Conservation (phyloP, 2,329 filamentous ascomycete species). For the Botrytis fragariae region DNA sequence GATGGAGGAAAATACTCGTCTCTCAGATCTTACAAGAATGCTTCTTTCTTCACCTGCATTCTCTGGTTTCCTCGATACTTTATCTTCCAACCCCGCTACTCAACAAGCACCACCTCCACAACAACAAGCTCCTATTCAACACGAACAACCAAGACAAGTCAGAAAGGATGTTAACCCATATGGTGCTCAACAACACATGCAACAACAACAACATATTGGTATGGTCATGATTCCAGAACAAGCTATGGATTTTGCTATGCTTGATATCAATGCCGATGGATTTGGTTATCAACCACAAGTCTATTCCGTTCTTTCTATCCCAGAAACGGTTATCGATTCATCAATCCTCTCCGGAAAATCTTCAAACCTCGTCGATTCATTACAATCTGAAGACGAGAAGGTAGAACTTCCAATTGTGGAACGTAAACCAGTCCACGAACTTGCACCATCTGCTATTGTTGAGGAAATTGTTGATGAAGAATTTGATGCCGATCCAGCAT, state of each 20-base stretch:
- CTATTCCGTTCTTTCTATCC: conserved; percentile 68
- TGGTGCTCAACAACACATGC: conserved; percentile 49
- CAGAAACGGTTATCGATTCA: conserved; percentile 54
- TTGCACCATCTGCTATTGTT: conserved; percentile 24
- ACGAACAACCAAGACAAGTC: conserved; percentile 46
- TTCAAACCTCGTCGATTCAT: conserved; percentile 48
- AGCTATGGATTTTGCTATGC: conserved; percentile 69
- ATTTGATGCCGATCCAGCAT: conserved; percentile 62
- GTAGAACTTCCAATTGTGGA: conserved; percentile 49
- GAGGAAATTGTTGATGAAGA: conserved; percentile 48
- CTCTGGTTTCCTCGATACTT: conserved; percentile 72
- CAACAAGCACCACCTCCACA: conserved; percentile 40
- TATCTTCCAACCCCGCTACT: conserved; percentile 58
- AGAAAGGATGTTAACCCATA: conserved; percentile 68
- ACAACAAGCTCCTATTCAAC: conserved; percentile 26
- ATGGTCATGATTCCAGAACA: conserved; percentile 84
- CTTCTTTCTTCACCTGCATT: conserved; percentile 79
- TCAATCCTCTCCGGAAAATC: conserved; percentile 70
- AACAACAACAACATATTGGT: conserved; percentile 62
- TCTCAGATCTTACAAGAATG: conserved; percentile 76
- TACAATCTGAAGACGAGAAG: conserved; percentile 46
- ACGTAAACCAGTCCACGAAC: conserved; percentile 35
- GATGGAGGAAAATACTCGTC: conserved; percentile 78
- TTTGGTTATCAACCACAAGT: conserved; percentile 67
- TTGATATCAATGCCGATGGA: conserved; percentile 56